Evolutionary conservation across 2,329 filamentous ascomycete genomes (phyloP).

Genomic region (Xylariales sp.): DNA sequence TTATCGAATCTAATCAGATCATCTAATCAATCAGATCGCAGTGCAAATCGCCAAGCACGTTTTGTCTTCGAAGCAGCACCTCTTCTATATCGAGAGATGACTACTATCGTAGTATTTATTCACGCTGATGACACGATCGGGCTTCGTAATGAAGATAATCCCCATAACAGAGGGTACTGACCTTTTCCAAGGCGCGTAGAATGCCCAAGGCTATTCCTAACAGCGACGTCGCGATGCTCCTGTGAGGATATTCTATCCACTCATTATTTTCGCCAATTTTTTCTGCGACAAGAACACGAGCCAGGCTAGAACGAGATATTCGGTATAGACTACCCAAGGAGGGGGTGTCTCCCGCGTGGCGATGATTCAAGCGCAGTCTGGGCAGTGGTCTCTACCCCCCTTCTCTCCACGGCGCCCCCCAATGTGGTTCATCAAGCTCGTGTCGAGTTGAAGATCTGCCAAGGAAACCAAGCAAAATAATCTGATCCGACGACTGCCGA

Average conservation of each 20-base stretch:
- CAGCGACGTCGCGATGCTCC: not conserved
- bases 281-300: no score
- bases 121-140: not conserved
- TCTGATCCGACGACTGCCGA: conserved; percentile 29
- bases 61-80: no score
- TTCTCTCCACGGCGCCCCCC: not conserved
- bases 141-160: not conserved
- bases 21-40: conserved; percentile 32
- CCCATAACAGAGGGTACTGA: not conserved
- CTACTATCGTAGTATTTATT: not conserved
- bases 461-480: conserved; percentile 26
- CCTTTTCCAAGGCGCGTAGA: not conserved
- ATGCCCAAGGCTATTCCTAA: not conserved
- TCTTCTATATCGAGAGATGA: not conserved
- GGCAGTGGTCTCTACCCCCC: no score
- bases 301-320: no score
- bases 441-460: conserved; percentile 3
- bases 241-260: no score
- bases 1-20: conserved; percentile 50
- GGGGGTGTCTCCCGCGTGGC: no score
- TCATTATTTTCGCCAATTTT: no score
- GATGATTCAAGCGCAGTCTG: no score
- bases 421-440: not conserved
- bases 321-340: no score
- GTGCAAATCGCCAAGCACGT: no score